Base-by-base conservation (phyloP, 495 filamentous ascomycete genomes). In the Amphirosellinia nigrospora region DNA sequence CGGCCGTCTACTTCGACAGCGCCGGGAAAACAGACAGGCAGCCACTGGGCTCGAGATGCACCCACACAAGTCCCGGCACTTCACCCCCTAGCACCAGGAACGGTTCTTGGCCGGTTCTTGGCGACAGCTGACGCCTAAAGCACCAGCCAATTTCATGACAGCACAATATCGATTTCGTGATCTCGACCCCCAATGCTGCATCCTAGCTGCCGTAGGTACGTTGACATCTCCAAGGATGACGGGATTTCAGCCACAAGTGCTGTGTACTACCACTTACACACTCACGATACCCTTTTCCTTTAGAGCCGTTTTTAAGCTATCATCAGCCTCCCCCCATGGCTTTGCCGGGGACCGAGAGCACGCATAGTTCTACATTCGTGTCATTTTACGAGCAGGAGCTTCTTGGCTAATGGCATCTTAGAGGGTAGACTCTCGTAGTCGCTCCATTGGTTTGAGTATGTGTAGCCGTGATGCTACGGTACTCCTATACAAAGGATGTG, bases 141-240 rank as follows among this genome's bases (percentile, higher is more conserved):
- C 64, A 58, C 19, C 36, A 28, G 23, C 64, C 48, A 66, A 66
- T 66, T 56, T 58, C 62, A 43, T 62, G 66, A 62, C 66, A 69
- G 32, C 66, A 69, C 66, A 41, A 69, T 50, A 65, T 65, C 21
- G 63, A 65, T 65, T 58, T 65, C 34, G 63, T 52, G 45, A 65
- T 65, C 30, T 46, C 61, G 46, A 53, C 46, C 63, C 30, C 63
- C 63, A 65, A 65, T 65, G 58, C 58, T 61, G 15, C 32, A 30
- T n/a, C 43, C 45, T 41, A 41, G 46, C 46, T 15, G 34, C 63
- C 16, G 34, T 10, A 36, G 26, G 45, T n/a, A 64, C 16, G 61
- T 32, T 45, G 15, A 16, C 41, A 13, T 50, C 43, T 39, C 61
- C 61, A 19, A 38, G 30, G 21, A 19, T 53, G 23, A 4, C 16